phyloP scores from a whole-genome alignment of 192 early-diverging fungal species.

The Gaertneriomyces semiglobifer region DNA sequence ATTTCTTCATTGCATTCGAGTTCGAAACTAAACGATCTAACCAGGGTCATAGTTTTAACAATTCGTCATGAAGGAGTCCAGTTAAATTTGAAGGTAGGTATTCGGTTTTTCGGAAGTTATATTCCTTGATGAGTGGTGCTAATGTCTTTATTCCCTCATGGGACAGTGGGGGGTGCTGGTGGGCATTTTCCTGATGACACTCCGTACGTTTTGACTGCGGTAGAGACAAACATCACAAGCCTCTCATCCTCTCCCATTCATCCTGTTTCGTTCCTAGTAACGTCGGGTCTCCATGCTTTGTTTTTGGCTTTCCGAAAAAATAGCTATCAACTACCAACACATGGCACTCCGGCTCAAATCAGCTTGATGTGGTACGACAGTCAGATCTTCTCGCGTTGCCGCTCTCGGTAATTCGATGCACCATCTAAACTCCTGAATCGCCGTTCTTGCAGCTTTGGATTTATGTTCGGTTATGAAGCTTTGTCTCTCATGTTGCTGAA shows the following conservation, averaged over 20 bases:
- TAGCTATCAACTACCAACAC: neutral
- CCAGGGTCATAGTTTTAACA: constrained; percentile 10
- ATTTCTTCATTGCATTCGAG: neutral
- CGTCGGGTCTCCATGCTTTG: constrained; percentile 1
- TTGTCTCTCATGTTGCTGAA: constrained; percentile 13
- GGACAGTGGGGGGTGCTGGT: constrained; percentile 13
- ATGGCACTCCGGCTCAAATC: constrained; percentile 11
- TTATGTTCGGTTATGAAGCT: constrained; percentile 15
- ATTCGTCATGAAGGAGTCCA: constrained; percentile 12
- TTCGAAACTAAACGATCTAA: neutral
- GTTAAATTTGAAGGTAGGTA: constrained; percentile 11
- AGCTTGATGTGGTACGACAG: constrained; percentile 11
- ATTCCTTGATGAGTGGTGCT: neutral
- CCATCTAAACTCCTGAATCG: neutral
- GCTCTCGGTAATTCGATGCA: neutral
- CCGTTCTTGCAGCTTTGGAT: constrained; percentile 3
- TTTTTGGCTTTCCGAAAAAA: constrained; percentile 3
- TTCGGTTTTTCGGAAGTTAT: neutral
- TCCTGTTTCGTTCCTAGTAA: constrained; percentile 1
- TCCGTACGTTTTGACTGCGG: constrained; percentile 1
- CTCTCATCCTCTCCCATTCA: neutral
- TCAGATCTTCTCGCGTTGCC: too few relatives aligned
- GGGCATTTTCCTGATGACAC: constrained; percentile 12
- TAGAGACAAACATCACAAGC: neutral
- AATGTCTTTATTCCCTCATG: neutral